These are phyloP conservation scores for Zygosaccharomyces kombuchaensis DNA, from an alignment of 805 yeast species.

Conservation along the genomic window DNA sequence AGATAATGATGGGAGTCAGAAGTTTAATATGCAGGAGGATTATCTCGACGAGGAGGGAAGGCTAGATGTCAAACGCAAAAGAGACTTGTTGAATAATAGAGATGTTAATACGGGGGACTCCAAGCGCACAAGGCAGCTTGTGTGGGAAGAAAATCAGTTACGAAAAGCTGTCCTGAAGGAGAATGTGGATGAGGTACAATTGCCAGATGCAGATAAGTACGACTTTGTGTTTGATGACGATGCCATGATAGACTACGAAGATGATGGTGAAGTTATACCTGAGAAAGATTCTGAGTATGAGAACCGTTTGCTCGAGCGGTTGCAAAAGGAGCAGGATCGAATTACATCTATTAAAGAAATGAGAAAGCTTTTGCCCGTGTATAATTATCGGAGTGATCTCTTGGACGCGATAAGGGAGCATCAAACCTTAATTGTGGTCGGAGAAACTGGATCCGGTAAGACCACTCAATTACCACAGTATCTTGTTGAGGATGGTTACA, in stretches of 20 bases:
- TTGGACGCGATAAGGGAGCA: constrained; percentile 54
- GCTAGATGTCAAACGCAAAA: constrained; percentile 52
- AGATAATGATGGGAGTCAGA: constrained; percentile 35
- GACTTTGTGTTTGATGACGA: constrained; percentile 73
- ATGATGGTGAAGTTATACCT: constrained; percentile 32
- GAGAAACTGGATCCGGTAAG: constrained; percentile 92
- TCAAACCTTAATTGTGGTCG: constrained; percentile 72
- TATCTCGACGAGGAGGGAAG: constrained; percentile 48
- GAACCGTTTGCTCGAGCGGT: constrained; percentile 15
- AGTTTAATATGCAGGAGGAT: constrained; percentile 56
- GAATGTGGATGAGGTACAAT: constrained; percentile 26
- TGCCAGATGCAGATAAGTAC: constrained; percentile 41
- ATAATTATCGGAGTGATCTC: constrained; percentile 53
- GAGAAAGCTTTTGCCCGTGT: constrained; percentile 73
- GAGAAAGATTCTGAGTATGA: constrained; percentile 33
- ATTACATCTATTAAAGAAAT: constrained; percentile 42
- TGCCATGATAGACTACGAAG: constrained; percentile 55
- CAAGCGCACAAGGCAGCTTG: constrained; percentile 32
- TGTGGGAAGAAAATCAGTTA: constrained; percentile 36
- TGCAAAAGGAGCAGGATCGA: constrained; percentile 29
- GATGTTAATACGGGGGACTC: constrained; percentile 10
- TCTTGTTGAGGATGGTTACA: constrained; percentile 75
- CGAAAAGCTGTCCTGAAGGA: constrained; percentile 23
- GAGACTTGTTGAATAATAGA: constrained; percentile 43
- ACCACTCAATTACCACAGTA: constrained; percentile 93